Percentiles rank a stretch among this genome's conserved stretches.
Evolutionary conservation across 1,139 yeast species (phyloP).

Genomic region (Pichia sp.): DNA sequence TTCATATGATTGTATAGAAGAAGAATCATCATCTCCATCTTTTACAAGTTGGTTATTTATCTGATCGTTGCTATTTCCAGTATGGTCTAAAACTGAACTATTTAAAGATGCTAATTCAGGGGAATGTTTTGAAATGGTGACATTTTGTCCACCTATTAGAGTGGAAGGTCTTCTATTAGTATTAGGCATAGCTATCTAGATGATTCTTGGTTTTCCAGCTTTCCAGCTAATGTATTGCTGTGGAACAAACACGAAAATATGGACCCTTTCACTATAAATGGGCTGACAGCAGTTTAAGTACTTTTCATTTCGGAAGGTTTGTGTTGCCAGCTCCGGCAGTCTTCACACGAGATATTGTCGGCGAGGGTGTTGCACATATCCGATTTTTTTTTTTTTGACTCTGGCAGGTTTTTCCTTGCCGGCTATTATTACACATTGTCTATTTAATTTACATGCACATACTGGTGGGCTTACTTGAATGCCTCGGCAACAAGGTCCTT

Average conservation of each 20-base stretch:
- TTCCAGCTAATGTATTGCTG: too few species aligned
- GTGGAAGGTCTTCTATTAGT: constrained; percentile 9
- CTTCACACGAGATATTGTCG: constrained; percentile 3
- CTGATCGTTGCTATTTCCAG: background rate
- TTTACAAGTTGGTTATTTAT: background rate
- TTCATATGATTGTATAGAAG: background rate
- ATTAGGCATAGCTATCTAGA: background rate
- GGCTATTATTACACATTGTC: background rate
- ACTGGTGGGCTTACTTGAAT: constrained; percentile 15
- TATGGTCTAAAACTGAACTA: background rate
- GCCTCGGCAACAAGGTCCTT: constrained; percentile 30
- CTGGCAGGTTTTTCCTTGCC: background rate
- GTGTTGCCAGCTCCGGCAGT: too few species aligned
- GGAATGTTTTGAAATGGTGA: constrained; percentile 1
- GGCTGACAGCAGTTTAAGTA: background rate
- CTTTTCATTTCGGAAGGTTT: background rate
- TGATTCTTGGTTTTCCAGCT: too few species aligned
- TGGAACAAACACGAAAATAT: too few species aligned
- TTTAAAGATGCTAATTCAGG: constrained; percentile 6
- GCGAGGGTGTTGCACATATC: constrained; percentile 10
- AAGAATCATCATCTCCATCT: background rate
- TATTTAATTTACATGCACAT: background rate
- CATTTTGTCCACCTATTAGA: constrained; percentile 5
- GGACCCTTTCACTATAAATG: too few species aligned
- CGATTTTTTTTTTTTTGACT: background rate